Percentiles rank a stretch among this genome's conserved stretches.
Evolutionary conservation across 148 eudicot genomes (phyloP).

Genomic region (Hydrangea macrophylla): DNA sequence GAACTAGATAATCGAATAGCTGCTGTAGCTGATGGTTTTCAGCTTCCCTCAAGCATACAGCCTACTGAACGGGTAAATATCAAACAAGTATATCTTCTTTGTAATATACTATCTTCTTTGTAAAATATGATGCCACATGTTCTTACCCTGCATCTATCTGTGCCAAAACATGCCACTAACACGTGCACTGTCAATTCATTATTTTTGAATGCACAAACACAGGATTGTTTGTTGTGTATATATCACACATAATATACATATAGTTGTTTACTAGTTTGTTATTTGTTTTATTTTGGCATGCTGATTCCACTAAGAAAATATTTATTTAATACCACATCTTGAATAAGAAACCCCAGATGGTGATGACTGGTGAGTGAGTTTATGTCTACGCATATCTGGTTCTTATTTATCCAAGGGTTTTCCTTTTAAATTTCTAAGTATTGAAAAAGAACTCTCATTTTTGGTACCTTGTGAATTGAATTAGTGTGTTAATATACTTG

Average conservation of each 20-base stretch:
- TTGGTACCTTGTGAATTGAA: neutral
- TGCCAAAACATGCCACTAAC: neutral
- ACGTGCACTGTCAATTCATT: neutral
- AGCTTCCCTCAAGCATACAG: slow-evolving; percentile 11
- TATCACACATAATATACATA: neutral
- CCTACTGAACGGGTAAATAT: slow-evolving; percentile 31
- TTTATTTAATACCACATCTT: neutral
- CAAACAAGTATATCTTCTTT: slow-evolving; percentile 15
- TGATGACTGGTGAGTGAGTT: neutral
- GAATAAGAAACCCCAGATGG: too few species aligned
- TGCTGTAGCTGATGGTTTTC: slow-evolving; percentile 17
- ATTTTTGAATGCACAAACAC: neutral
- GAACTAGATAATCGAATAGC: slow-evolving; percentile 13
- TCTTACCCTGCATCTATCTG: neutral
- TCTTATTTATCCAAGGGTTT: too few species aligned
- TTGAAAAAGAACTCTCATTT: neutral
- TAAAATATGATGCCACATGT: neutral
- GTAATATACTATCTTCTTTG: neutral
- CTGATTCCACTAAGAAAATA: neutral
- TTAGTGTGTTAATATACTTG: neutral
- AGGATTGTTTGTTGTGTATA: neutral
- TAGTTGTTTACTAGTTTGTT: neutral
- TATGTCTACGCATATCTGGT: too few species aligned
- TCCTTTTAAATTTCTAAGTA: neutral
- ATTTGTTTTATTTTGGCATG: neutral